Evolutionary conservation across 192 early-diverging fungal genomes (phyloP), one percentile per base, ranked within the genome.

Genomic region (Coemansia guatemalensis): DNA sequence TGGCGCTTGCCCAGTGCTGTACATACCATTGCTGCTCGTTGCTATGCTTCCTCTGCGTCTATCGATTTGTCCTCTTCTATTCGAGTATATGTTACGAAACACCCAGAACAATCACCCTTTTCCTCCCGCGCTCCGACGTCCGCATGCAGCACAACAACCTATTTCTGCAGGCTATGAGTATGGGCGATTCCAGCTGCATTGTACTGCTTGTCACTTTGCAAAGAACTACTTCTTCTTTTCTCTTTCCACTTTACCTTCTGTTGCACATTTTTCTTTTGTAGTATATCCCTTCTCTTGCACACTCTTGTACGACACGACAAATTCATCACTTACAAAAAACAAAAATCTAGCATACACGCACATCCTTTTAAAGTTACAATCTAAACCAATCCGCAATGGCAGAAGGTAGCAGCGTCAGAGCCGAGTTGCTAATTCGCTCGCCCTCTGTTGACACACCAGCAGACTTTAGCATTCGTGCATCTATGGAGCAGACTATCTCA

Each of bases 391-490:
- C 35, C 35, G 9, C 35, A 39, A 39, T 24, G 47, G 48, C 48
- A 23, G 29, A 23, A 11, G 27, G 47, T 27, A 4, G 17, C 44
- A 48, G 26, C 6, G 8, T 23, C 35, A 65, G 53, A 56, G 56
- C 69, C 3, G 30, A 70, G 26, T 25, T 79, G 26, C 55, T 69
- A 17, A 53, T 79, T 8, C 71, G 76, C 30, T 79, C 76, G 32
- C 67, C 76, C 11, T 79, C 76, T 4, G 64, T 79, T 2, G 21
- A 62, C 21, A 79, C 76, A 39, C 50, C 67, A 30, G 67, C 69
- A 48, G 39, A 66, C 53, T 79, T 79, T 70, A 59, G 47, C 11
- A 64, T 79, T 8, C 9, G 22, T 1, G 20, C 67, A 14, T 53
- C 33, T 14, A 21, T 20, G 2, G 71, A 60, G 29, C 65, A 67